phyloP scores from a whole-genome alignment of 2,329 filamentous ascomycete species.

The Hymenoscyphus repandus region DNA sequence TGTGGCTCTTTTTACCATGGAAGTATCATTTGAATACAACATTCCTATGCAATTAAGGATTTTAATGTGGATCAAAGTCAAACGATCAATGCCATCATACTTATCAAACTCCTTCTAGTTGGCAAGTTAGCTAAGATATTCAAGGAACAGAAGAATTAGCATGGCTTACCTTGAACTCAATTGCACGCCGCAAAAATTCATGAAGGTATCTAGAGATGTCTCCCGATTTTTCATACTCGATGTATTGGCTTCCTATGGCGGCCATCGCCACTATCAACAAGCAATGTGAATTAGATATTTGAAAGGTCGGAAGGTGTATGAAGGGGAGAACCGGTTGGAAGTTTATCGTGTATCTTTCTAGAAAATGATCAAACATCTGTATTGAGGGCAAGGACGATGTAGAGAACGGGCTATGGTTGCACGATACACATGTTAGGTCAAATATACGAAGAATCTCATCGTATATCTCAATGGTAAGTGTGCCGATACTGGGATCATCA shows the following conservation, averaged over 20 bases:
- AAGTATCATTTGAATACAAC: constrained; percentile 21
- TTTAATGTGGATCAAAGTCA: constrained; percentile 22
- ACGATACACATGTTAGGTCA: constrained; percentile 16
- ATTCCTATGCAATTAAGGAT: constrained; percentile 23
- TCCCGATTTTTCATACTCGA: constrained; percentile 25
- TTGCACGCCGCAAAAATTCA: constrained; percentile 37
- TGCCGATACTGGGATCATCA: too few species aligned
- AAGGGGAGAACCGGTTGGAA: constrained; percentile 38
- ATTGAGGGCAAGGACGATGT: constrained; percentile 15
- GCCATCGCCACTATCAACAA: constrained; percentile 35
- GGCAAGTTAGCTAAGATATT: neutral
- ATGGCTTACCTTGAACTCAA: constrained; percentile 32
- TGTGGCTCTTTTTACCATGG: constrained; percentile 10
- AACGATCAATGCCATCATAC: constrained; percentile 3
- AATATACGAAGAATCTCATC: constrained; percentile 16
- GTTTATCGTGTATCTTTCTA: constrained; percentile 34
- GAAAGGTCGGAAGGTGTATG: constrained; percentile 34
- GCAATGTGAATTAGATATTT: constrained; percentile 35
- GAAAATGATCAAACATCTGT: constrained; percentile 21
- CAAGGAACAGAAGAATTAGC: neutral
- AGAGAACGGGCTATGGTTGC: constrained; percentile 12
- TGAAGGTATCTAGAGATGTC: constrained; percentile 34
- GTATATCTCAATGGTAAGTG: too few species aligned
- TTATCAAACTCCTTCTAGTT: neutral
- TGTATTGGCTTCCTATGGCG: constrained; percentile 36